Conservation (phyloP, 179 eudicot genomes). For the Gypsophila paniculata region DNA sequence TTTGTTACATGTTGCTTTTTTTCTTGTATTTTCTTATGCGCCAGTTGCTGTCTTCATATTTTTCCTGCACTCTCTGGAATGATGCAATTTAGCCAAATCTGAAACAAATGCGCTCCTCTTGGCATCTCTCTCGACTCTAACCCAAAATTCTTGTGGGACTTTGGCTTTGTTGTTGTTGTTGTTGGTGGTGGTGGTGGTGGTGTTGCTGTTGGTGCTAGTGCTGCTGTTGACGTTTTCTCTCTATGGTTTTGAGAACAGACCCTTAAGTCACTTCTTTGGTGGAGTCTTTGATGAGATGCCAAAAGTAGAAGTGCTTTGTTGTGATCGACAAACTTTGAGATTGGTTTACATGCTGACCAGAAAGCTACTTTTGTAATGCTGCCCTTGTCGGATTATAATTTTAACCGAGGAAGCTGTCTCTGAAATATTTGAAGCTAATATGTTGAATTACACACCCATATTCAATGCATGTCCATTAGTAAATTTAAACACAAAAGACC, state of each 20-base stretch:
- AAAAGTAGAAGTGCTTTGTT: not conserved
- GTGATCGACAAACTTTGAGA: slow-evolving; percentile 18
- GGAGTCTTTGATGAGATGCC: not conserved
- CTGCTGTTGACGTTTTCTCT: not conserved
- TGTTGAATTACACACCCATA: too few relatives aligned
- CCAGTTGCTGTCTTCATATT: not conserved
- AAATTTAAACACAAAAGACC: too few relatives aligned
- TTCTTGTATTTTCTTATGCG: not conserved
- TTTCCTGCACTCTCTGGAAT: not conserved
- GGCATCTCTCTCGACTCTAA: not conserved
- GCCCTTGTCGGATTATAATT: too few relatives aligned
- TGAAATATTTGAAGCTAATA: too few relatives aligned
- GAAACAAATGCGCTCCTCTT: not conserved
- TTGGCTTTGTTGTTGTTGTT: slow-evolving; percentile 30
- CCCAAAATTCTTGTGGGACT: not conserved
- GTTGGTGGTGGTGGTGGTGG: not conserved
- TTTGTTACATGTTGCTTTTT: not conserved
- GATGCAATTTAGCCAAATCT: not conserved
- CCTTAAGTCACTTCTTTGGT: not conserved
- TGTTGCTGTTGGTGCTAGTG: not conserved
- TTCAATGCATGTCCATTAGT: too few relatives aligned
- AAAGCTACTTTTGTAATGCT: slow-evolving; percentile 3
- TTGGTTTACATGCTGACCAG: slow-evolving; percentile 33
- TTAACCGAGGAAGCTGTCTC: too few relatives aligned
- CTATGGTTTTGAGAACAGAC: not conserved